phyloP scores from a whole-genome alignment of 1,139 yeast species.

The Magnusiomyces tetraspermus region DNA sequence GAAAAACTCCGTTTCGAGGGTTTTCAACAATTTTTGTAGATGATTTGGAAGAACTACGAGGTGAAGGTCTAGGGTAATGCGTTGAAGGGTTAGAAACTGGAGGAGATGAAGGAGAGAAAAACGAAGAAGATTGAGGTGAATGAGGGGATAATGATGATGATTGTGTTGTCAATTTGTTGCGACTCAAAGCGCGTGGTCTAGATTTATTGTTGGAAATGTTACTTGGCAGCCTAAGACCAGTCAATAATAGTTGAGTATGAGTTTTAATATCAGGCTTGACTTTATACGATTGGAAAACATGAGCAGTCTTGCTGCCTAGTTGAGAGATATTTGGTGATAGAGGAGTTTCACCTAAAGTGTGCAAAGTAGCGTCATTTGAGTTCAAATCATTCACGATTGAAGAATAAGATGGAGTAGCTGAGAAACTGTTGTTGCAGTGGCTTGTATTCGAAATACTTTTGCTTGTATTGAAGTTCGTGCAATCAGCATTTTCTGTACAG shows the following conservation, averaged over 20 bases:
- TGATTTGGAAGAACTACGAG: too few species aligned
- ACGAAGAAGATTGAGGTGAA: not conserved
- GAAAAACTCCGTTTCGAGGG: slow-evolving; percentile 19
- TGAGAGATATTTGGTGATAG: slow-evolving; percentile 10
- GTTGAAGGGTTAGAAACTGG: not conserved
- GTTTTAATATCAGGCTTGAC: slow-evolving; percentile 37
- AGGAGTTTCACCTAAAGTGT: not conserved
- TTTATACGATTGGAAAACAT: slow-evolving; percentile 29
- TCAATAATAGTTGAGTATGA: slow-evolving; percentile 40
- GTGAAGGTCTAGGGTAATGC: too few species aligned
- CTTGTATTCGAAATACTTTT: too few species aligned
- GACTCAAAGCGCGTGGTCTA: not conserved
- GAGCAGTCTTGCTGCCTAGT: slow-evolving; percentile 35
- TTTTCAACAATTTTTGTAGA: too few species aligned
- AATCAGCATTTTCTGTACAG: too few species aligned
- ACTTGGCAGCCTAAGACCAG: slow-evolving; percentile 21
- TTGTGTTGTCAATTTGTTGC: not conserved
- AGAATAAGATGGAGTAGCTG: too few species aligned
- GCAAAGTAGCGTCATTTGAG: slow-evolving; percentile 12
- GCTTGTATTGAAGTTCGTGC: too few species aligned
- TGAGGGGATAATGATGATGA: not conserved
- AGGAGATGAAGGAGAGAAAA: not conserved
- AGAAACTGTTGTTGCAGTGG: too few species aligned
- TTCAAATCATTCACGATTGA: not conserved
- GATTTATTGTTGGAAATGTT: not conserved